Conservation (phyloP, 257 asterid species). For the Ocimum tenuiflorum region DNA sequence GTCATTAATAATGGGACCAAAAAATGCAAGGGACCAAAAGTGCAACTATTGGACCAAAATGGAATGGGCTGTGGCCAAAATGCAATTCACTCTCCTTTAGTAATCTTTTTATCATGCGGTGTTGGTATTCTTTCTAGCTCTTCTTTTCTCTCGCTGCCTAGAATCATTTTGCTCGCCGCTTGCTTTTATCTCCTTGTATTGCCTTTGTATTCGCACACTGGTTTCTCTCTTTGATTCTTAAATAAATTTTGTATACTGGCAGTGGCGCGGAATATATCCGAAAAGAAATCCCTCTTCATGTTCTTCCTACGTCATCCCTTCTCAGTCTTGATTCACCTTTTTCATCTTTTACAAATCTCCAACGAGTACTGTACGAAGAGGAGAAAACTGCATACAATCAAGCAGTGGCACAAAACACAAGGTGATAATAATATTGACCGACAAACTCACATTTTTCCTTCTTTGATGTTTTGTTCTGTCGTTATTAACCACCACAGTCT, state of each 20-base stretch:
- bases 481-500: neutral
- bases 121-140: neutral
- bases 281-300: slow-evolving; percentile 82
- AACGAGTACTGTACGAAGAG: slow-evolving; percentile 78
- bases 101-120: no score
- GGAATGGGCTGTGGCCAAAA: no score
- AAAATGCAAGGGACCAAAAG: no score
- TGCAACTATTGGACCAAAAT: no score
- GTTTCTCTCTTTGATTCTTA: neutral
- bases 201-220: neutral
- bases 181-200: neutral
- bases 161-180: neutral
- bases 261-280: slow-evolving; percentile 92
- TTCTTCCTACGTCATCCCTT: slow-evolving; percentile 67
- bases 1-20: no score
- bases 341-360: slow-evolving; percentile 69
- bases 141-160: neutral
- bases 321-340: slow-evolving; percentile 63
- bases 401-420: slow-evolving; percentile 56
- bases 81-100: no score
- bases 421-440: slow-evolving; percentile 34
- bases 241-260: slow-evolving; percentile 35
- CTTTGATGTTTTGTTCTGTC: neutral
- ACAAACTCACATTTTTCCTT: neutral
- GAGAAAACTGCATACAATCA: slow-evolving; percentile 82